Conservation (phyloP, 2,329 filamentous ascomycete genomes). For the Sporothrix schenckii region DNA sequence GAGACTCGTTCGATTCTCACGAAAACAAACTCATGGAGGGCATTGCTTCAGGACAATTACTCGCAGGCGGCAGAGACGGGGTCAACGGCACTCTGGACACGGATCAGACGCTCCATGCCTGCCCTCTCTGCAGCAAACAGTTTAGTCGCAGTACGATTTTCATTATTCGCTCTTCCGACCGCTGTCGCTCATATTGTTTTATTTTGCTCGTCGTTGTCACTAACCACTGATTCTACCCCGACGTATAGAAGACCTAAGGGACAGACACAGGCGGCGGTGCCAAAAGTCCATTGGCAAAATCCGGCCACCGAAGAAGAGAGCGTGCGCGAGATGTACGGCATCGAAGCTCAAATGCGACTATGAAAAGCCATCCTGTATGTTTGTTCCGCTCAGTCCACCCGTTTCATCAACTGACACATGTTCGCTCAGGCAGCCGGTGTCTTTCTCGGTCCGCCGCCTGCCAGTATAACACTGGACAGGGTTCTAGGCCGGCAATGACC, state of each 20-base stretch:
- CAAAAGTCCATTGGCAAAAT: slow-evolving; percentile 10
- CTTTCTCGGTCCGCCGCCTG: not conserved
- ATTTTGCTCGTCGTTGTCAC: not conserved
- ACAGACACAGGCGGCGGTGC: slow-evolving; percentile 13
- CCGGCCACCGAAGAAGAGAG: slow-evolving; percentile 1
- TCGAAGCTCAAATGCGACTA: slow-evolving; percentile 12
- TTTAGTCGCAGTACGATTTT: not conserved
- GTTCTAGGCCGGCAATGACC: not conserved
- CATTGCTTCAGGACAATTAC: not conserved
- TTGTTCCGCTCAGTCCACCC: not conserved
- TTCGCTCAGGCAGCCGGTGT: not conserved
- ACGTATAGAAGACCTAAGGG: not conserved
- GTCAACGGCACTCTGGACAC: not conserved
- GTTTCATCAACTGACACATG: not conserved
- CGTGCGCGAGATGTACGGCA: not conserved
- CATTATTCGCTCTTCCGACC: not conserved
- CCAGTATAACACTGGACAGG: not conserved
- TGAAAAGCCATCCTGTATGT: not conserved
- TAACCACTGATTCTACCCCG: not conserved
- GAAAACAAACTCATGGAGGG: not conserved
- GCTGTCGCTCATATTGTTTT: not conserved
- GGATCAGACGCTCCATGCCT: not conserved
- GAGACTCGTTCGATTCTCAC: not conserved
- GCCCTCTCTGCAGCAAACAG: not conserved
- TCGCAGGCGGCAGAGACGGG: not conserved